A percentile compares a stretch with the other conserved stretches of the same genome.
Evolutionary conservation across 1,284 basidiomycete species (phyloP).

Genomic region (Porogramme epimiltina): DNA sequence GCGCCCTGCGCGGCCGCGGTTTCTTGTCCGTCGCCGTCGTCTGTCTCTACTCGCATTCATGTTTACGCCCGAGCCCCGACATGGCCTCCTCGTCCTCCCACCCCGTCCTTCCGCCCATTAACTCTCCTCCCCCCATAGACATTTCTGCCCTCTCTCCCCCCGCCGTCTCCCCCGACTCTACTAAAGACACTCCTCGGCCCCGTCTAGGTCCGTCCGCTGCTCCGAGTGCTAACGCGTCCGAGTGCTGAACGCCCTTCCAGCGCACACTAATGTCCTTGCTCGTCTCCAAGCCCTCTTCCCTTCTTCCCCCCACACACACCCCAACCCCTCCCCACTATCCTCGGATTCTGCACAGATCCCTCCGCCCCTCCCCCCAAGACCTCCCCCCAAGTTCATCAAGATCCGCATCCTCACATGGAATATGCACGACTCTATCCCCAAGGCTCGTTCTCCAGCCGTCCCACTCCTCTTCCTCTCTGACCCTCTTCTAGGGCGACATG

Average conservation of each 20-base stretch:
- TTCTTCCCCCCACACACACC: conserved; percentile 22
- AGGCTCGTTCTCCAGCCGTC: conserved; percentile 40
- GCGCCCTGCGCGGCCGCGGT: too few species aligned
- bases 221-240: background rate
- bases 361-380: conserved; percentile 28
- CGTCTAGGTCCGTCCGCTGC: conserved; percentile 10
- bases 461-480: background rate
- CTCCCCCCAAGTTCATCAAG: conserved; percentile 45
- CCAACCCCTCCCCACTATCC: conserved; percentile 21
- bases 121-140: conserved; percentile 20
- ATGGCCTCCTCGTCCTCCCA: conserved; percentile 3
- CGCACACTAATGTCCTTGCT: conserved; percentile 38
- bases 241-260: conserved; percentile 8
- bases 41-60: background rate
- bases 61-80: background rate
- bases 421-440: conserved; percentile 78
- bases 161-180: conserved; percentile 9
- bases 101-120: conserved; percentile 19
- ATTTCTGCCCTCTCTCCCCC: conserved; percentile 14
- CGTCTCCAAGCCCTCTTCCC: conserved; percentile 47
- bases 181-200: conserved; percentile 14
- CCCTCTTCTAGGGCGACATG: conserved; percentile 62
- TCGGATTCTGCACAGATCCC: conserved; percentile 17
- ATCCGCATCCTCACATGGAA: conserved; percentile 65
- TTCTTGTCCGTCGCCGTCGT: background rate